These are phyloP conservation scores for Apiospora marii DNA, from an alignment of 2,329 filamentous ascomycete genomes.

Conservation along the genomic window DNA sequence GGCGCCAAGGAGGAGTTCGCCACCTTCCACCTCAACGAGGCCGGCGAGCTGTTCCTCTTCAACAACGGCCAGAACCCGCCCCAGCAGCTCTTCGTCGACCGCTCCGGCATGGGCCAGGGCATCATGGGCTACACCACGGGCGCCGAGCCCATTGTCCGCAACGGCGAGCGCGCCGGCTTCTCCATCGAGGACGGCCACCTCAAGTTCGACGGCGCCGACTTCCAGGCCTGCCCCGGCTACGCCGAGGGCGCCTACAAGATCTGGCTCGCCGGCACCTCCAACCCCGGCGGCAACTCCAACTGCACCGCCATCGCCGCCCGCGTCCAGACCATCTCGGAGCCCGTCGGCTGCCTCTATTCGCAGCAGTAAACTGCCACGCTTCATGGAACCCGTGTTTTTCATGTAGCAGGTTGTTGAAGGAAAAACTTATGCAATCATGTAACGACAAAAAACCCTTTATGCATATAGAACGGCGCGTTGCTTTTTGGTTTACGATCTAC, in stretches of 20 bases:
- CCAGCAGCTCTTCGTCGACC: conserved; percentile 62
- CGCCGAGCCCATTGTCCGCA: conserved; percentile 45
- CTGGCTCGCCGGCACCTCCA: conserved; percentile 39
- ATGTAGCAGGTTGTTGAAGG: neutral
- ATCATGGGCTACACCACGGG: conserved; percentile 56
- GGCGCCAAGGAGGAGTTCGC: conserved; percentile 49
- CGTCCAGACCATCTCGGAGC: conserved; percentile 38
- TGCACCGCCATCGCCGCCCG: conserved; percentile 48
- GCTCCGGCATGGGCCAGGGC: conserved; percentile 63
- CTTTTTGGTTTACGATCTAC: neutral
- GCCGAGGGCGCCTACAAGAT: conserved; percentile 52
- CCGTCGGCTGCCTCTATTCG: conserved; percentile 48
- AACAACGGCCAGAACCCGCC: conserved; percentile 45
- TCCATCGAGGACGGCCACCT: conserved; percentile 54
- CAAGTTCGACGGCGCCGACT: conserved; percentile 50
- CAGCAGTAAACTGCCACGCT: neutral
- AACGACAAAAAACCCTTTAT: neutral
- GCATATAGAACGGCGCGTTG: conserved; percentile 16
- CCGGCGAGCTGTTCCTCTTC: conserved; percentile 57
- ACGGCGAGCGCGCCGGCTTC: conserved; percentile 58
- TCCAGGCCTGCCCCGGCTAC: conserved; percentile 62
- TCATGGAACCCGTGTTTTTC: neutral
- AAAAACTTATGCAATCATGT: neutral
- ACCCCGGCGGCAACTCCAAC: conserved; percentile 46
- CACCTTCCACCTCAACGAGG: conserved; percentile 56